Base-by-base conservation (phyloP, 2,329 filamentous ascomycete genomes). In the Ophiostoma montium region DNA sequence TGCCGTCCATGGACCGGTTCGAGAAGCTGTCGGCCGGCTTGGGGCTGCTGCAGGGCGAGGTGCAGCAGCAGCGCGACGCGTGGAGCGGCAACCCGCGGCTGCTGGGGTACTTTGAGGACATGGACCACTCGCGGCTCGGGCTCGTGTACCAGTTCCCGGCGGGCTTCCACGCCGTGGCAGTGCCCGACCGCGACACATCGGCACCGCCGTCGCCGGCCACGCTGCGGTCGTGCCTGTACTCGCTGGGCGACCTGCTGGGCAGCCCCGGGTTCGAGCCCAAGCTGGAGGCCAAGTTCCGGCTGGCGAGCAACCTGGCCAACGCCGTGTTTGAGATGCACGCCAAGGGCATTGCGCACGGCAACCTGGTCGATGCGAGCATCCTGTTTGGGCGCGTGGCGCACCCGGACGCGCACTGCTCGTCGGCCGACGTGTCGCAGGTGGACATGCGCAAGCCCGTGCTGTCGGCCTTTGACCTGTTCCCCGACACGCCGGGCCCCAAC, bases 381-480 rank as follows among this genome's bases (percentile, higher is more conserved):
- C 73, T 83, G 0, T 86, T 89, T 47, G 80, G 71, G 52, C 70
- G 70, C 46, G 67, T 61, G 16, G 63, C 62, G 44, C 15, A 46
- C 13, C 41, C 46, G 11, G 36, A 50, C 18, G 35, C 46, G 7
- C 48, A 48, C 32, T 48, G 47, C 11, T 49, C 52, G 12, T 64
- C 66, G 1, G 67, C 50, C 6, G 49, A 50, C 30, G 47, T 52
- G 16, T 51, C 53, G 10, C 47, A 76, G 38, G 68, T 79, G 15
- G 79, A 86, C 50, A 71, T 88, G 45, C 72, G 83, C 19, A 72
- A 78, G 9, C 84, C 84, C 2, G 72, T 86, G 3, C 67, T 88
- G 39, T 82, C 82, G 1, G 82, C 82, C 0, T 89, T 86, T 56
- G 84, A 89, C 54, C 64, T 88, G 3, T 90, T 89, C 59, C 78